Percentiles rank a stretch among this genome's conserved stretches.
Conservation (phyloP, 345 rosid genomes). For the Clausena lansium region DNA sequence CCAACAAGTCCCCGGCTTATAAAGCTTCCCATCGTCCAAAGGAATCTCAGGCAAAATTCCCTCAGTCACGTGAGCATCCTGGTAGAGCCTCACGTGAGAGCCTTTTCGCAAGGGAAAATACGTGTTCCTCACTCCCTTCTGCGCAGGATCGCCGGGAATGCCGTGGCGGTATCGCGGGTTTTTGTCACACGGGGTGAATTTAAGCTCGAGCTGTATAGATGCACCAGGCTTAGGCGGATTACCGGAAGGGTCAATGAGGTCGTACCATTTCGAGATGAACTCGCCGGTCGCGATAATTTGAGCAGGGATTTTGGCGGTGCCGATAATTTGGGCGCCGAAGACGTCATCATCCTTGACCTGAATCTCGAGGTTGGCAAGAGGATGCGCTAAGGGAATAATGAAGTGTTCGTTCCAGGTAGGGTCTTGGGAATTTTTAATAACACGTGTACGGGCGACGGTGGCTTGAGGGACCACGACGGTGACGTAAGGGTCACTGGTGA, state of each 20-base stretch:
- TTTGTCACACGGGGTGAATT: constrained; percentile 65
- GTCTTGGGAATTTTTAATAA: constrained; percentile 57
- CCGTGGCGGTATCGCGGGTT: constrained; percentile 49
- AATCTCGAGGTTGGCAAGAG: constrained; percentile 56
- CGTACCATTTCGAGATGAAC: constrained; percentile 50
- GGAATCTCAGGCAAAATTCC: constrained; percentile 41
- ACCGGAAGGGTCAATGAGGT: constrained; percentile 39
- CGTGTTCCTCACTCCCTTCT: constrained; percentile 54
- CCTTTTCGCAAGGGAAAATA: constrained; percentile 89
- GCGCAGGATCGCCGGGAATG: constrained; percentile 63
- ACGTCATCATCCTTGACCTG: constrained; percentile 81
- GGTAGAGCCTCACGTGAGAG: constrained; percentile 60
- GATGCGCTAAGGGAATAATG: constrained; percentile 69
- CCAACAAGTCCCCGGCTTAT: constrained; percentile 66
- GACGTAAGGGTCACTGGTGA: constrained; percentile 86
- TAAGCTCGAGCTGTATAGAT: constrained; percentile 49
- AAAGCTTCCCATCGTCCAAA: constrained; percentile 48
- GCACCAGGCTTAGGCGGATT: constrained; percentile 55
- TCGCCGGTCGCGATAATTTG: constrained; percentile 37
- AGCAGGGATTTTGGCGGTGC: constrained; percentile 54
- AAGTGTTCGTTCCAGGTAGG: constrained; percentile 80
- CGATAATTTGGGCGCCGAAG: constrained; percentile 76
- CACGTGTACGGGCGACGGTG: constrained; percentile 80
- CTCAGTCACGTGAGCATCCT: constrained; percentile 78
- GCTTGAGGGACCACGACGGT: constrained; percentile 85